phyloP scores from a whole-genome alignment of 2,329 filamentous ascomycete species.

The Trichoderma koningii region DNA sequence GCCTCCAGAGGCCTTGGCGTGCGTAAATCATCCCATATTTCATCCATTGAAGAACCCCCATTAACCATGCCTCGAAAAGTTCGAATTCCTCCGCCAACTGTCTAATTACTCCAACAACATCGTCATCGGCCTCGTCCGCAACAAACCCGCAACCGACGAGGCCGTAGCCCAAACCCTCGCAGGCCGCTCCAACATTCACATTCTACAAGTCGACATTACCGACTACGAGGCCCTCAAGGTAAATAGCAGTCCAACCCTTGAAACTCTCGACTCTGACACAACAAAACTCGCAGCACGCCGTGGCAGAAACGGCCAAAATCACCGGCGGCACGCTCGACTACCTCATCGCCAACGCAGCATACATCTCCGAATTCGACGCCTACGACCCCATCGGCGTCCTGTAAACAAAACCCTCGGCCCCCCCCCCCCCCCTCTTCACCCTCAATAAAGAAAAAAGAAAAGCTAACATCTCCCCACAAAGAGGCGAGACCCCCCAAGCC shows the following conservation, averaged over 20 bases:
- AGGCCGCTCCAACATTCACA: conserved; percentile 15
- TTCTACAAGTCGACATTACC: conserved; percentile 8
- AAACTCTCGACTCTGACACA: neutral
- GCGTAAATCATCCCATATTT: neutral
- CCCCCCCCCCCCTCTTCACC: too few relatives aligned
- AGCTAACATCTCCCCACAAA: neutral
- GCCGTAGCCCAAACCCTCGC: neutral
- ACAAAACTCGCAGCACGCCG: neutral
- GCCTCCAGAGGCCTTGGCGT: conserved; percentile 9
- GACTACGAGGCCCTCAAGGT: conserved; percentile 5
- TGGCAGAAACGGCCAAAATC: neutral
- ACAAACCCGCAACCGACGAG: neutral
- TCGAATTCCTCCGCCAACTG: conserved; percentile 4
- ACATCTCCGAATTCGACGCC: conserved; percentile 1
- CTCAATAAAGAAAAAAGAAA: neutral
- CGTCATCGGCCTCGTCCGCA: conserved; percentile 10
- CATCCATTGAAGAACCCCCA: rapidly evolving
- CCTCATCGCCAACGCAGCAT: conserved; percentile 7
- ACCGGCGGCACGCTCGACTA: neutral
- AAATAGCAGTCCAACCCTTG: neutral
- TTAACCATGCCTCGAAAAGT: neutral
- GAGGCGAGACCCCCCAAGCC: neutral
- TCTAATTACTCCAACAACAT: conserved; percentile 3
- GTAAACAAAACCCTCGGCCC: neutral
- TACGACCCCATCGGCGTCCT: neutral